phyloP scores from a whole-genome alignment of 139 green algal genomes.

The Spirogloea muscicola region DNA sequence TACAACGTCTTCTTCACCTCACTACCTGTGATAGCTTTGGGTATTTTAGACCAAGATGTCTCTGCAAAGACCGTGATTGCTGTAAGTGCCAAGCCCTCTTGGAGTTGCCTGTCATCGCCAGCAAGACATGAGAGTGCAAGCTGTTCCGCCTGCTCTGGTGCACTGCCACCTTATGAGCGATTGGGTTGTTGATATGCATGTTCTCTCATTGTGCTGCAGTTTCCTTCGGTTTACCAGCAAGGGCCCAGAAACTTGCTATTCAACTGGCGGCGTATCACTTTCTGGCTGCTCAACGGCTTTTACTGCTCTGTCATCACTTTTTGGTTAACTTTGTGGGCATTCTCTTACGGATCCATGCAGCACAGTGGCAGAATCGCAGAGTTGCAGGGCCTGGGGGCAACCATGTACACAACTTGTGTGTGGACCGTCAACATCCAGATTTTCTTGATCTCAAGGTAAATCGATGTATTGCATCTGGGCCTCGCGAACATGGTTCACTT shows the following conservation, averaged over 20 bases:
- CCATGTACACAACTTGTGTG: no score
- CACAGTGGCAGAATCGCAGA: not conserved
- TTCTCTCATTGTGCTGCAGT: no score
- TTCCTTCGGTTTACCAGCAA: conserved; percentile 14
- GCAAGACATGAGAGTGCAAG: conserved; percentile 13
- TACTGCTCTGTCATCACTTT: not conserved
- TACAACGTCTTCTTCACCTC: conserved; percentile 66
- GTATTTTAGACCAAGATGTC: conserved; percentile 61
- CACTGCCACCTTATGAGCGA: not conserved
- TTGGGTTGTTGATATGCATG: no score
- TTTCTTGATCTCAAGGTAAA: no score
- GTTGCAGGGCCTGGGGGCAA: no score
- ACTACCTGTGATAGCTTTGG: conserved; percentile 53
- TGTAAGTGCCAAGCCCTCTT: not conserved
- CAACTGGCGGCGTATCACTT: not conserved
- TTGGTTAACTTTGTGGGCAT: not conserved
- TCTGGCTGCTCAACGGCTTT: not conserved
- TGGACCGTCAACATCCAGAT: no score
- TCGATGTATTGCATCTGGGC: not conserved
- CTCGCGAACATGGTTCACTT: not conserved
- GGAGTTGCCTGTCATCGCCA: not conserved
- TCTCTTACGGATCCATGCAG: not conserved
- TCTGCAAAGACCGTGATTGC: not conserved
- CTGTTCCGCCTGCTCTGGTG: not conserved
- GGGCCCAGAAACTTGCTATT: not conserved